Evolutionary conservation across 805 yeast species (phyloP).

Genomic region (Jamesozyma lodderae): DNA sequence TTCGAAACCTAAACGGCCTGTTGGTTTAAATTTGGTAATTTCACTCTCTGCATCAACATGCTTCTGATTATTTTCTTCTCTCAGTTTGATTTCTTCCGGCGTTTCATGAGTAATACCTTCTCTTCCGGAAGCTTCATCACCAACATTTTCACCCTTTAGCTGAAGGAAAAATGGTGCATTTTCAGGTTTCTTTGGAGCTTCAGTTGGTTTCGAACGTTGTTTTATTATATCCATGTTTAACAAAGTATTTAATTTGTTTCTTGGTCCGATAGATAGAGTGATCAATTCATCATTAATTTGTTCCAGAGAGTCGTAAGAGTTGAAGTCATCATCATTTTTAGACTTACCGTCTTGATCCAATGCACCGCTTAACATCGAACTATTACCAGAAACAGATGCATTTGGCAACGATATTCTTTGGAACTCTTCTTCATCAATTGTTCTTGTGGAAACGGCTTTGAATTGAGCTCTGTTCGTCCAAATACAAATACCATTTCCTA

Average conservation of each 20-base stretch:
- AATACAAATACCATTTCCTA: slow-evolving; percentile 78
- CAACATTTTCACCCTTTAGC: slow-evolving; percentile 55
- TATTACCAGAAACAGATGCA: slow-evolving; percentile 69
- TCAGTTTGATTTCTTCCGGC: slow-evolving; percentile 11
- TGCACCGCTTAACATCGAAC: slow-evolving; percentile 69
- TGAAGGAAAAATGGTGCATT: slow-evolving; percentile 75
- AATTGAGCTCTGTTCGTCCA: slow-evolving; percentile 93
- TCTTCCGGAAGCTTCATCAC: slow-evolving; percentile 50
- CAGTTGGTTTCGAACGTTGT: slow-evolving; percentile 81
- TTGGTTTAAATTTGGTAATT: slow-evolving; percentile 20
- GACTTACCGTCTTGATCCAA: slow-evolving; percentile 33
- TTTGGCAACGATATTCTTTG: slow-evolving; percentile 57
- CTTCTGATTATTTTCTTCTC: slow-evolving; percentile 12
- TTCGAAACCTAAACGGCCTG: slow-evolving; percentile 45
- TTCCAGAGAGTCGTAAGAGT: slow-evolving; percentile 42
- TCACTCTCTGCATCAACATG: slow-evolving; percentile 24
- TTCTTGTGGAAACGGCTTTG: slow-evolving; percentile 63
- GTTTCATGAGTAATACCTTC: slow-evolving; percentile 28
- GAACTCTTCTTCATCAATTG: slow-evolving; percentile 68
- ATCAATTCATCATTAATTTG: slow-evolving; percentile 57
- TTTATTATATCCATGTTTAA: slow-evolving; percentile 76
- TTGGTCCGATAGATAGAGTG: slow-evolving; percentile 71
- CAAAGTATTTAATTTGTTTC: slow-evolving; percentile 69
- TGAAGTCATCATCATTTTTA: slow-evolving; percentile 12
- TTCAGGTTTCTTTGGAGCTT: slow-evolving; percentile 78